A percentile compares a stretch with the other conserved stretches of the same genome.
phyloP scores from a whole-genome alignment of 2,329 filamentous ascomycete species.

The Fusarium virguliforme region DNA sequence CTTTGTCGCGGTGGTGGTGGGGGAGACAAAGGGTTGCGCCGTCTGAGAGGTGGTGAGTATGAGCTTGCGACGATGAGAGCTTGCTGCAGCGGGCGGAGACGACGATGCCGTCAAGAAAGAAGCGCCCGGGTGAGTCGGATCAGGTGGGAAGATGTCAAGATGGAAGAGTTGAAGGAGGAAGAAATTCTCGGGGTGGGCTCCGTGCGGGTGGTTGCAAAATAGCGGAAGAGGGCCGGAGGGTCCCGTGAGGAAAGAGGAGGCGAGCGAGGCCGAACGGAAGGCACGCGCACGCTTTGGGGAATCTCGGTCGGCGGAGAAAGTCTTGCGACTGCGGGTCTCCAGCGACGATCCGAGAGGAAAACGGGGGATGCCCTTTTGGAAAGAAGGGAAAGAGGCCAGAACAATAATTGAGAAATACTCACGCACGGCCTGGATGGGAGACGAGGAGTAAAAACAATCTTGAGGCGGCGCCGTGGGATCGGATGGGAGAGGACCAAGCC shows the following conservation, averaged over 20 bases:
- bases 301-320: conserved; percentile 39
- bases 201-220: conserved; percentile 35
- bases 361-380: neutral
- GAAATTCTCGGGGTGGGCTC: conserved; percentile 41
- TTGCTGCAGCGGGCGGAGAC: conserved; percentile 17
- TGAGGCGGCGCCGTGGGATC: conserved; percentile 41
- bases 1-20: conserved; percentile 7
- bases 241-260: conserved; percentile 38
- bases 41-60: conserved; percentile 24
- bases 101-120: conserved; percentile 11
- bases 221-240: conserved; percentile 46
- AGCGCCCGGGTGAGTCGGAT: conserved; percentile 20
- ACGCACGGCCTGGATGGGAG: conserved; percentile 24
- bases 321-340: conserved; percentile 25
- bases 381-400: neutral
- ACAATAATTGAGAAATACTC: conserved; percentile 11
- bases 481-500: conserved; percentile 35
- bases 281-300: conserved; percentile 39
- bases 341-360: neutral
- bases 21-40: conserved; percentile 11
- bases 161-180: conserved; percentile 35
- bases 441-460: conserved; percentile 36
- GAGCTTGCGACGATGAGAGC: neutral
- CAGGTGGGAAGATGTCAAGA: conserved; percentile 28
- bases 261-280: conserved; percentile 46